Evolutionary conservation across 768 basidiomycete species (phyloP).

Genomic region (Boletus sp.): DNA sequence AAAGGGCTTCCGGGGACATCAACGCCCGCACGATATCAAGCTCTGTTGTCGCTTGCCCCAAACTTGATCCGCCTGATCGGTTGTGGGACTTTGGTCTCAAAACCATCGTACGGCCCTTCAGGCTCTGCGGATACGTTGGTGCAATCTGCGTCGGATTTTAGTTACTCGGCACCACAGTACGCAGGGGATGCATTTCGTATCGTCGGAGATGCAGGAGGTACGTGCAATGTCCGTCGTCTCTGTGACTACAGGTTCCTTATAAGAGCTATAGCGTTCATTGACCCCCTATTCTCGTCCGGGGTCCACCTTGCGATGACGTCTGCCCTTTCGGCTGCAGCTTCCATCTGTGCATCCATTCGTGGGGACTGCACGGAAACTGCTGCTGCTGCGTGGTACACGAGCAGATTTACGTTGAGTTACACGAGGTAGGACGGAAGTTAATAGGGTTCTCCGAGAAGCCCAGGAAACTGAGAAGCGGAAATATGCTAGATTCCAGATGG

Average conservation of each 20-base stretch:
- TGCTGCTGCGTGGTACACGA: conserved; percentile 42
- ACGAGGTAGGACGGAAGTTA: conserved; percentile 36
- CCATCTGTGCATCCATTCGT: conserved; percentile 46
- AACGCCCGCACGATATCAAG: conserved; percentile 41
- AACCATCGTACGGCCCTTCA: neutral
- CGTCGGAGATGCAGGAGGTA: conserved; percentile 67
- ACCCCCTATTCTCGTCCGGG: conserved; percentile 62
- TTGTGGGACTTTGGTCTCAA: conserved; percentile 20
- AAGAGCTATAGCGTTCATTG: conserved; percentile 47
- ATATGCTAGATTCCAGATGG: conserved; percentile 33
- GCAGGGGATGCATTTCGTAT: conserved; percentile 56
- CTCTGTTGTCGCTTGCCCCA: conserved; percentile 46
- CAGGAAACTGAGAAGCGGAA: neutral
- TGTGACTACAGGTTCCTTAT: neutral
- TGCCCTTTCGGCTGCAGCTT: conserved; percentile 45
- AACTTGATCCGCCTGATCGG: conserved; percentile 35
- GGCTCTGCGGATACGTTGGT: conserved; percentile 26
- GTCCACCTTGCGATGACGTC: conserved; percentile 52
- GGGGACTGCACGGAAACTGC: conserved; percentile 44
- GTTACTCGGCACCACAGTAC: conserved; percentile 59
- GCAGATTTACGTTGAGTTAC: conserved; percentile 44
- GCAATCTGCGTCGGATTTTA: conserved; percentile 58
- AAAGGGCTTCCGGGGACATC: conserved; percentile 25
- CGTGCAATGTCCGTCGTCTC: neutral
- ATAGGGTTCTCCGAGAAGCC: neutral